phyloP scores from a whole-genome alignment of 495 filamentous ascomycete genomes.

The Xylaria longipes region DNA sequence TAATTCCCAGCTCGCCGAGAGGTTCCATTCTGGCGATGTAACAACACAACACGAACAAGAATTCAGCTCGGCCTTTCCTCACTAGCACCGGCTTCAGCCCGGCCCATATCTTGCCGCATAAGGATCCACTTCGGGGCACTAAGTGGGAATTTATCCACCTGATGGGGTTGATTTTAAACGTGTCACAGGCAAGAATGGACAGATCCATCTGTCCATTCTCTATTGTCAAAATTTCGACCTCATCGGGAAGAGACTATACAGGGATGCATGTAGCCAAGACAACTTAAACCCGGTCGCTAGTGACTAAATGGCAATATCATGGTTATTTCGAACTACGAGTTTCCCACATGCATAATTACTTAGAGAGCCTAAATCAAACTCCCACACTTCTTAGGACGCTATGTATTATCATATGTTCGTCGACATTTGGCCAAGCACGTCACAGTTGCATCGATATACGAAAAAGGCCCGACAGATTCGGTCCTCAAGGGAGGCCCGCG shows the following conservation, averaged over 20 bases:
- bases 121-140: neutral
- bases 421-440: neutral
- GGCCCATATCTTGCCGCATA: slow-evolving; percentile 1
- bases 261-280: neutral
- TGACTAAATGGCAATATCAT: neutral
- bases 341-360: neutral
- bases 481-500: neutral
- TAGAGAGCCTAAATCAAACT: neutral
- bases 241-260: neutral
- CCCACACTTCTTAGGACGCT: neutral
- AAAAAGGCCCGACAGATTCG: neutral
- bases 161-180: neutral
- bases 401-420: neutral
- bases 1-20: no score
- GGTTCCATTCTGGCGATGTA: neutral
- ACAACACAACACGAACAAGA: neutral
- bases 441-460: neutral
- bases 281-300: neutral
- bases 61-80: neutral
- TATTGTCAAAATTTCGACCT: neutral
- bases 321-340: neutral
- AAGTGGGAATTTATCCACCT: neutral
- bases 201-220: no score
- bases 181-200: no score
- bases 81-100: neutral